Percentiles rank a stretch among this genome's conserved stretches.
These are phyloP conservation scores for Backusella westeae DNA, from an alignment of 192 early-diverging fungal species.

Conservation along the genomic window DNA sequence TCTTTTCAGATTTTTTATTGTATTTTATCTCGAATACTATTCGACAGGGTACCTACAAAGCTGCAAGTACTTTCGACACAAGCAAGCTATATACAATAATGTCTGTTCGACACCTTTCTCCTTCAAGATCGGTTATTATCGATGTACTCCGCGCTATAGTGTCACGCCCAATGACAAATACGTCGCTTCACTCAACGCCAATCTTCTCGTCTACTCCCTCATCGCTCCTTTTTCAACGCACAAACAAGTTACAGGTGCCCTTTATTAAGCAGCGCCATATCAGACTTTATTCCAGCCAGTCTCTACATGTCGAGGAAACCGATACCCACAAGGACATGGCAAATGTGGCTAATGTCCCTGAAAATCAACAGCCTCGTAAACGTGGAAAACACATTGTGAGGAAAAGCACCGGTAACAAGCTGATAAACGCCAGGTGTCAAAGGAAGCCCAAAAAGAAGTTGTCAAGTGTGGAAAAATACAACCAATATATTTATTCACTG, in stretches of 20 bases:
- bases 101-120: conserved; percentile 1
- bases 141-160: conserved; percentile 25
- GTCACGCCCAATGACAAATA: conserved; percentile 10
- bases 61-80: not conserved
- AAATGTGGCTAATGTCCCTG: not conserved
- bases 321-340: not conserved
- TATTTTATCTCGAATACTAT: not conserved
- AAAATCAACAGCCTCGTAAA: not conserved
- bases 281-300: not conserved
- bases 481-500: not conserved
- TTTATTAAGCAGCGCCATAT: not conserved
- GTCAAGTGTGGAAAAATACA: conserved; percentile 10
- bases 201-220: not conserved
- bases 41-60: not conserved
- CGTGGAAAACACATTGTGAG: not conserved
- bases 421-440: not conserved
- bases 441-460: conserved; percentile 2
- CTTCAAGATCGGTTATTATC: conserved; percentile 15
- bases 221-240: not conserved
- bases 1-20: not conserved
- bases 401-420: not conserved
- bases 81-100: not conserved
- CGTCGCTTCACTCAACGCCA: not conserved
- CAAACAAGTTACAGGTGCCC: not conserved
- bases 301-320: not conserved